Percentiles rank a stretch among this genome's conserved stretches.
phyloP scores from a whole-genome alignment of 2,329 filamentous ascomycete genomes.

The Emericellopsis atlantica region DNA sequence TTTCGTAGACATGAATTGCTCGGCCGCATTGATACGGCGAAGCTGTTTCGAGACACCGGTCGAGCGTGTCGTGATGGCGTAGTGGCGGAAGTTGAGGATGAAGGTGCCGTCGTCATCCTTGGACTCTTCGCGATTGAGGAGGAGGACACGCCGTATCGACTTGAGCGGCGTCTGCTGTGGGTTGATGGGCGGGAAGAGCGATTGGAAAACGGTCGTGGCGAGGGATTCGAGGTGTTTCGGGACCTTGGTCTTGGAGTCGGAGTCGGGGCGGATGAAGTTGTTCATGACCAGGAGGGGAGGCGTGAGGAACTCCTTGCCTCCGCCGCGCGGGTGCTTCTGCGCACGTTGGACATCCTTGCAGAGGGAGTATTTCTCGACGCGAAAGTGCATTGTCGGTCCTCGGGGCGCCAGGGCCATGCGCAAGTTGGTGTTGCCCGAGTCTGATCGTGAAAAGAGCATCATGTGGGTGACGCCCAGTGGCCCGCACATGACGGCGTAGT shows the following conservation, averaged over 20 bases:
- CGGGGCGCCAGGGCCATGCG: conserved; percentile 77
- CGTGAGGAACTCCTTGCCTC: conserved; percentile 74
- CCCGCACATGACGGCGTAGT: conserved; percentile 93
- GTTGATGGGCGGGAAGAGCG: conserved; percentile 89
- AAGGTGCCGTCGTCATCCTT: conserved; percentile 55
- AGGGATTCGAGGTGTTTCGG: conserved; percentile 90
- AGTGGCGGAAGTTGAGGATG: conserved; percentile 80
- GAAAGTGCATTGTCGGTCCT: conserved; percentile 86
- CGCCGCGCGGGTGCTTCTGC: conserved; percentile 69
- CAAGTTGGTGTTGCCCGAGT: conserved; percentile 83
- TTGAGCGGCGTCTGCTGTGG: conserved; percentile 80
- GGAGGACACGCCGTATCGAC: conserved; percentile 82
- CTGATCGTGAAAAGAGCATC: conserved; percentile 82
- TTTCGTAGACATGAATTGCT: conserved; percentile 55
- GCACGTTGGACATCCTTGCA: conserved; percentile 81
- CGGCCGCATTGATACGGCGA: conserved; percentile 71
- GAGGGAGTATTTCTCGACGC: conserved; percentile 88
- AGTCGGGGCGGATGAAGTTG: conserved; percentile 64
- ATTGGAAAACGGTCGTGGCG: conserved; percentile 89
- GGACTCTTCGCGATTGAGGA: conserved; percentile 69
- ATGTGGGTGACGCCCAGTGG: conserved; percentile 88
- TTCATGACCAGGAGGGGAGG: conserved; percentile 96
- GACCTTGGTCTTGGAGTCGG: conserved; percentile 54
- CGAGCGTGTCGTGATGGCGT: conserved; percentile 83
- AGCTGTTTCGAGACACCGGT: conserved; percentile 77